Evolutionary conservation across 257 asterid species (phyloP).

Genomic region (Ehretia macrophylla): DNA sequence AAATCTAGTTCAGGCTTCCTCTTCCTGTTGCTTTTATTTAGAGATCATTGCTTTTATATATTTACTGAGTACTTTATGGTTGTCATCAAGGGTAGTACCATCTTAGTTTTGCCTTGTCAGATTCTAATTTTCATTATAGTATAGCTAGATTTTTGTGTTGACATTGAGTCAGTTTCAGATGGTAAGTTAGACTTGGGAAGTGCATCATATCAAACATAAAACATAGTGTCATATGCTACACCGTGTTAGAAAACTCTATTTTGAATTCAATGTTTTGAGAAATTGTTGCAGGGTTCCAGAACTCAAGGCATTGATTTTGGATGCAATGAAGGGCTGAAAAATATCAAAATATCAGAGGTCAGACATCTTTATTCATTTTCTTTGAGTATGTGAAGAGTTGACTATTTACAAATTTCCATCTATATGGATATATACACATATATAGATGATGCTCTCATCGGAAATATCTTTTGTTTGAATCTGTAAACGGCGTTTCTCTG

Average conservation of each 20-base stretch:
- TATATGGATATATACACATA: not conserved
- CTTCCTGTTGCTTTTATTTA: too few species aligned
- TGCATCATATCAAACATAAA: not conserved
- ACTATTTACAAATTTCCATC: conserved; percentile 1
- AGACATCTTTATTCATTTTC: conserved; percentile 20
- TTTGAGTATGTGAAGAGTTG: conserved; percentile 4
- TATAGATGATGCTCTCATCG: not conserved
- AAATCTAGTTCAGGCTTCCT: too few species aligned
- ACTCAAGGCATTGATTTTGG: conserved; percentile 62
- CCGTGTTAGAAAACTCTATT: not conserved
- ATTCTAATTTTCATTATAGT: not conserved
- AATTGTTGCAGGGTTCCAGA: conserved; percentile 47
- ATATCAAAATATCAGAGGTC: conserved; percentile 74
- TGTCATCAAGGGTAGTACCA: too few species aligned
- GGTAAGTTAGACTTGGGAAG: not conserved
- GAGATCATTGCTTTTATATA: not conserved
- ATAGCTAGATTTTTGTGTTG: not conserved
- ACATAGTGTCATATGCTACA: not conserved
- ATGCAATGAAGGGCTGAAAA: conserved; percentile 55
- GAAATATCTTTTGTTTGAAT: not conserved
- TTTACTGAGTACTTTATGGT: too few species aligned
- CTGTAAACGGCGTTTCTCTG: too few species aligned
- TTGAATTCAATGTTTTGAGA: conserved; percentile 12
- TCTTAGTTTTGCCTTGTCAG: not conserved
- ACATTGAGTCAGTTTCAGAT: not conserved